Evolutionary conservation across 495 filamentous ascomycete species (phyloP).

Genomic region (Hypoxylon fragiforme): DNA sequence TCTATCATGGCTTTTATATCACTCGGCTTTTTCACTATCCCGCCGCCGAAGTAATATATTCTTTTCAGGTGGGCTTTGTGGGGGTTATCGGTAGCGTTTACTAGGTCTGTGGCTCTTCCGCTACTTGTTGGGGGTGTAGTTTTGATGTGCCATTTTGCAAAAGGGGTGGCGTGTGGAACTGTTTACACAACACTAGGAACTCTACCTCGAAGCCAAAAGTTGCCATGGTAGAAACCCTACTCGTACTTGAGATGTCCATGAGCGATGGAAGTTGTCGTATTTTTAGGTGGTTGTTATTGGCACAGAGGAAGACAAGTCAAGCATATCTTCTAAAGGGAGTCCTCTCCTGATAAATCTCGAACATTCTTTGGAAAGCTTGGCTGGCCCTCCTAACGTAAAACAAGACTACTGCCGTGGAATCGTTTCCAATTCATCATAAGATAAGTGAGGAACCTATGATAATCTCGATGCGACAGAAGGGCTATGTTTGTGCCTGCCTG

Average conservation of each 20-base stretch:
- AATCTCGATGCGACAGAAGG: too few species aligned
- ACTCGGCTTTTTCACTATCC: conserved; percentile 11
- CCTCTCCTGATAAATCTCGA: too few species aligned
- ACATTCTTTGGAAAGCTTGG: too few species aligned
- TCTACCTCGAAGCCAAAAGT: conserved; percentile 28
- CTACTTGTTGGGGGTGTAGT: background rate
- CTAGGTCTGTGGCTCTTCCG: conserved; percentile 11
- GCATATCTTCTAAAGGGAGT: too few species aligned
- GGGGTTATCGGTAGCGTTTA: background rate
- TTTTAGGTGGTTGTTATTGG: too few species aligned
- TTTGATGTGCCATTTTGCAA: background rate
- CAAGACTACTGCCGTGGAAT: too few species aligned
- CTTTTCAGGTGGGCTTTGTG: conserved; percentile 19
- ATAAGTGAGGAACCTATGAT: too few species aligned
- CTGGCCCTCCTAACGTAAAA: too few species aligned
- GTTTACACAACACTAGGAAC: conserved; percentile 16
- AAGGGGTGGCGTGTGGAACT: background rate
- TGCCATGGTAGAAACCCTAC: background rate
- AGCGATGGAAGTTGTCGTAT: background rate
- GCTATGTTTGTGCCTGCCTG: too few species aligned
- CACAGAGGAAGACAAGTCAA: too few species aligned
- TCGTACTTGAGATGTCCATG: background rate
- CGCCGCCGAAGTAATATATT: conserved; percentile 9
- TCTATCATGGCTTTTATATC: conserved; percentile 2
- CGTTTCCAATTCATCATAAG: too few species aligned